These are phyloP conservation scores for Purshia tridentata DNA, from an alignment of 306 rosid species.

Conservation along the genomic window DNA sequence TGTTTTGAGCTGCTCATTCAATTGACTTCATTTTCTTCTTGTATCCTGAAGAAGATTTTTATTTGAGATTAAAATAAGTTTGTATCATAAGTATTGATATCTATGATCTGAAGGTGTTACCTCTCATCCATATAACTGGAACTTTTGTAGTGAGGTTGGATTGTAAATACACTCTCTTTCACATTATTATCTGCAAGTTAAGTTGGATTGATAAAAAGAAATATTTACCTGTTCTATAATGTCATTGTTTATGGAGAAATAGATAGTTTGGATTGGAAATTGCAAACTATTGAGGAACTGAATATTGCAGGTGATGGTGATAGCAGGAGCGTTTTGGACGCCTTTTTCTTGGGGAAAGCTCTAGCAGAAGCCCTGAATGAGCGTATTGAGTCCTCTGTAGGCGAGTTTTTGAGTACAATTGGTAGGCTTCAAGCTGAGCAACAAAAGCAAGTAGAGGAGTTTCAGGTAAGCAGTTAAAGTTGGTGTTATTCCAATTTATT, in stretches of 20 bases:
- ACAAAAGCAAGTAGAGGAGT: slow-evolving; percentile 70
- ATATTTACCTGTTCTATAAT: background rate
- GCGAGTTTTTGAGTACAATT: slow-evolving; percentile 71
- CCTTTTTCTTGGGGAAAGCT: slow-evolving; percentile 97
- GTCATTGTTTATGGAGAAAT: background rate
- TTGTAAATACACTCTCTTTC: background rate
- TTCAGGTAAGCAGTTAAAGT: slow-evolving; percentile 57
- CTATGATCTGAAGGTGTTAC: background rate
- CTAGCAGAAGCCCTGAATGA: slow-evolving; percentile 86
- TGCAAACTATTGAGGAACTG: slow-evolving; percentile 14
- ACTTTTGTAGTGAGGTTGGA: background rate
- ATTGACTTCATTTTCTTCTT: no score
- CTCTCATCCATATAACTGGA: background rate
- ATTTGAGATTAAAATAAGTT: no score
- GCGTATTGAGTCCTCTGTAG: slow-evolving; percentile 83
- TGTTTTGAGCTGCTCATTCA: background rate
- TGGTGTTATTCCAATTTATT: background rate
- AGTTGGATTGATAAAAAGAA: background rate
- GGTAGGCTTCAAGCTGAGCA: slow-evolving; percentile 96
- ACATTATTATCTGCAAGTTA: background rate
- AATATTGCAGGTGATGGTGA: slow-evolving; percentile 63
- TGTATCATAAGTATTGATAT: no score
- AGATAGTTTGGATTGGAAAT: background rate
- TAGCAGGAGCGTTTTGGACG: slow-evolving; percentile 74
- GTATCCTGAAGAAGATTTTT: no score